Evolutionary conservation across 2,329 filamentous ascomycete species (phyloP).

Genomic region (Monascus ruber): DNA sequence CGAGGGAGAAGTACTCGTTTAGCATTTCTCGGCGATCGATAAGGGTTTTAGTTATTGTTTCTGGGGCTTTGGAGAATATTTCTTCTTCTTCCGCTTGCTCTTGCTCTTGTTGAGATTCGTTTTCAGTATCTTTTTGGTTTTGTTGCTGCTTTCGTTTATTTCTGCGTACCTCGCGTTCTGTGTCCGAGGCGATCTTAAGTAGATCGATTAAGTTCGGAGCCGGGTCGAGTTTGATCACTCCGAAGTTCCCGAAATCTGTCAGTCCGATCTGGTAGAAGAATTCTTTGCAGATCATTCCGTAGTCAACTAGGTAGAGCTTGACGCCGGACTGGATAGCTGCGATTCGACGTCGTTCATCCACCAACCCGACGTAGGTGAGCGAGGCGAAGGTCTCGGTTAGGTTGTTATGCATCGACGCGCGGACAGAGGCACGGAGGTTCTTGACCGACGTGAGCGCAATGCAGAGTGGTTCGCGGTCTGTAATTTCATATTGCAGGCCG

Average conservation of each 20-base stretch:
- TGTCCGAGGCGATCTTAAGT: constrained; percentile 59
- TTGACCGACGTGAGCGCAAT: constrained; percentile 79
- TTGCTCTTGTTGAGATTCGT: not conserved
- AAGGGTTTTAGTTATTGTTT: constrained; percentile 55
- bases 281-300: constrained; percentile 73
- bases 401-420: constrained; percentile 69
- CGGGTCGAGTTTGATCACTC: constrained; percentile 66
- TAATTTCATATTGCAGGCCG: constrained; percentile 57
- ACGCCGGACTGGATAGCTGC: constrained; percentile 90
- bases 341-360: constrained; percentile 75
- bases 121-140: not conserved
- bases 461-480: constrained; percentile 55
- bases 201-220: constrained; percentile 61
- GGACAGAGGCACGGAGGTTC: constrained; percentile 67
- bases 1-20: constrained; percentile 79
- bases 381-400: constrained; percentile 78
- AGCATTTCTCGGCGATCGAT: constrained; percentile 75
- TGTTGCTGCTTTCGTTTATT: constrained; percentile 2
- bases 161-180: constrained; percentile 46
- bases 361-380: constrained; percentile 86
- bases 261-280: constrained; percentile 94
- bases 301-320: constrained; percentile 85
- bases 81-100: constrained; percentile 29
- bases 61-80: constrained; percentile 55
- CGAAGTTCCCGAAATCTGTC: constrained; percentile 94